phyloP scores from a whole-genome alignment of 2,329 filamentous ascomycete species.

The Pseudogymnoascus sp. region DNA sequence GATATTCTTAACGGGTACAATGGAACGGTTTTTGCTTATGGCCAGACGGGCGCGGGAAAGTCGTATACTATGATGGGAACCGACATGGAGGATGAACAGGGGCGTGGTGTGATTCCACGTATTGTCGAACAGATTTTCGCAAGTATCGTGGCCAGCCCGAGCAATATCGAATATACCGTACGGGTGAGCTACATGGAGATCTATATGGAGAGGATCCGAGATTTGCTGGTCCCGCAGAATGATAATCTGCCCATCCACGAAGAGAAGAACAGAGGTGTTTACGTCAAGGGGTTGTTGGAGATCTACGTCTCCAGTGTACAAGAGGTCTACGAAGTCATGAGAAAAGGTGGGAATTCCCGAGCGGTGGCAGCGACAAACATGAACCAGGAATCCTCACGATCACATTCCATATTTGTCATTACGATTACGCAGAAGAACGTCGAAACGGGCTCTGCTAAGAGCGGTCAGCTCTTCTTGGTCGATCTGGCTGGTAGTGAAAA shows the following conservation, averaged over 20 bases:
- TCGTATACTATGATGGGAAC: constrained; percentile 99
- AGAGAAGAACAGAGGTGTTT: constrained; percentile 91
- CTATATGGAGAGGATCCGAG: constrained; percentile 97
- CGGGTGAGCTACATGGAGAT: constrained; percentile 99
- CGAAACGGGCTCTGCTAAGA: constrained; percentile 91
- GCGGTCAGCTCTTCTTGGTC: constrained; percentile 91
- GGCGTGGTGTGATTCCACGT: constrained; percentile 89
- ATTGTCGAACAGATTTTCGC: constrained; percentile 97
- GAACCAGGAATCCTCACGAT: constrained; percentile 97
- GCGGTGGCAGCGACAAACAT: constrained; percentile 97
- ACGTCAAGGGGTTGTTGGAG: constrained; percentile 90
- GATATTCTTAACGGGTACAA: constrained; percentile 99
- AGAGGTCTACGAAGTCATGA: constrained; percentile 95
- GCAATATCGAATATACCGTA: constrained; percentile 97
- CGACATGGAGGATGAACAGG: constrained; percentile 82
- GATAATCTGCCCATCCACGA: constrained; percentile 97
- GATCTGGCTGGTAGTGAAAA: constrained; percentile 98
- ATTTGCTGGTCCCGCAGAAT: constrained; percentile 84
- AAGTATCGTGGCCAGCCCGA: constrained; percentile 83
- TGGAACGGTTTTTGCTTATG: constrained; percentile 96
- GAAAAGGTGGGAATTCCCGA: constrained; percentile 78
- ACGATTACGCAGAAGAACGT: constrained; percentile 97
- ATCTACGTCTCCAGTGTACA: constrained; percentile 93
- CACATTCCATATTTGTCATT: constrained; percentile 96
- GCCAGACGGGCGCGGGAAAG: constrained; percentile 96